A percentile compares a stretch with the other conserved stretches of the same genome.
Conservation (phyloP, 2,329 filamentous ascomycete species). For the Aciculosporium take region DNA sequence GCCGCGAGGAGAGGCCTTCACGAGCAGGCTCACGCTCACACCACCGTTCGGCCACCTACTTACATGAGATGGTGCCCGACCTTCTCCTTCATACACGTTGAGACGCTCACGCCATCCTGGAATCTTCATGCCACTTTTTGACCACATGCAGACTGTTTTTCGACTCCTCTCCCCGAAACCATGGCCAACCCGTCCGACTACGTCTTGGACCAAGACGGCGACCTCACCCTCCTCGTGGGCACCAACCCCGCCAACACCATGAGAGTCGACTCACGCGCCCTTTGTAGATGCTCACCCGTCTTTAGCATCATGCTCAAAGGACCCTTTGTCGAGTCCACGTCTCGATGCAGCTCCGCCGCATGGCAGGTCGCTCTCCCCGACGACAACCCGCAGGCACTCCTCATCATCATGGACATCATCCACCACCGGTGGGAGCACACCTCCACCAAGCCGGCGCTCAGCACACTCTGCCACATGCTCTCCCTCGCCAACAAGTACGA, state of each 20-base stretch:
- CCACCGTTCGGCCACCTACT: too few relatives aligned
- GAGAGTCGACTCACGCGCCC: slow-evolving; percentile 1
- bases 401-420: slow-evolving; percentile 4
- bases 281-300: background rate
- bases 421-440: slow-evolving; percentile 3
- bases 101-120: too few relatives aligned
- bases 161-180: background rate
- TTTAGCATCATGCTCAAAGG: slow-evolving; percentile 6
- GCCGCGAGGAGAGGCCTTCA: background rate
- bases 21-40: too few relatives aligned
- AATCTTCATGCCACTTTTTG: background rate
- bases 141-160: background rate
- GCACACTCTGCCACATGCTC: background rate
- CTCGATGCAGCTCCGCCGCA: background rate
- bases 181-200: background rate
- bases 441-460: background rate
- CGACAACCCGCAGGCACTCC: background rate
- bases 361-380: slow-evolving; percentile 6
- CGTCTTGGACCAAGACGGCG: background rate
- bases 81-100: too few relatives aligned
- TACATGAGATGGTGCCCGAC: too few relatives aligned
- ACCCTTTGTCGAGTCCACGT: slow-evolving; percentile 3
- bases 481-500: slow-evolving; percentile 9
- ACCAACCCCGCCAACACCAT: background rate
- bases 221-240: background rate